Base-by-base conservation (phyloP, 2,329 filamentous ascomycete genomes). In the Colletotrichum lindemuthianum region DNA sequence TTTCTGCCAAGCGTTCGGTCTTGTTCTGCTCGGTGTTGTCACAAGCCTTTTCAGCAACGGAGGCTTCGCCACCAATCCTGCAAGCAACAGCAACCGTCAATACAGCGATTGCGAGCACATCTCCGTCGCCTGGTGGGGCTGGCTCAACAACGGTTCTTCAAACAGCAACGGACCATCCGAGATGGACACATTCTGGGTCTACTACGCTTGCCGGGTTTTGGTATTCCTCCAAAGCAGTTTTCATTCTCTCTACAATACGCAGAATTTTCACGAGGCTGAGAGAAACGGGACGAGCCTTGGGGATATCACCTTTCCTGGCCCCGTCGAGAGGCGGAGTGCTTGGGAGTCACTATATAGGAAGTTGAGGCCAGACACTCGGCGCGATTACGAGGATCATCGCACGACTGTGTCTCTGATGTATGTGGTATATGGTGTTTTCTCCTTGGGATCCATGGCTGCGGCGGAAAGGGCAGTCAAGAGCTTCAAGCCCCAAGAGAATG, bases 101-200 rank as follows among this genome's bases (percentile, higher is more conserved):
- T 24, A 24, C 24, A 24, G 24, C 24, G 24, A 24, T 24, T 24
- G 24, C 24, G 24, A 24, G 24, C 24, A 24, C 24, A 24, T 24
- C 24, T 24, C 24, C 6, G 56, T 53, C 2, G 12, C 34, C 6
- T 64, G 56, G 49, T 60, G 56, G 49, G 56, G 49, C 11, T 8
- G 50, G 6, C 12, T 60, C n/a, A 36, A 12, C 15, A 44, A 3
- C 34, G 55, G 45, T 12, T 0, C 33, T 12, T 0, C 33, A 8
- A n/a, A 7, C 10, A 7, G 12, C 12, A 13, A 15, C 5, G 6
- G 8, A 10, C 7, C 8, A 3, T 15, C 36, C 34, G 45, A 65
- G 2, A 47, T 52, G 48, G 9, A 10, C 2, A 10, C 16, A 0
- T 53, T 49, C 3, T 63, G 59, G 63, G 0, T 44, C 0, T 63